A percentile compares a stretch with the other conserved stretches of the same genome.
phyloP scores from a whole-genome alignment of 2,329 filamentous ascomycete species.

The Bertia moriformis region DNA sequence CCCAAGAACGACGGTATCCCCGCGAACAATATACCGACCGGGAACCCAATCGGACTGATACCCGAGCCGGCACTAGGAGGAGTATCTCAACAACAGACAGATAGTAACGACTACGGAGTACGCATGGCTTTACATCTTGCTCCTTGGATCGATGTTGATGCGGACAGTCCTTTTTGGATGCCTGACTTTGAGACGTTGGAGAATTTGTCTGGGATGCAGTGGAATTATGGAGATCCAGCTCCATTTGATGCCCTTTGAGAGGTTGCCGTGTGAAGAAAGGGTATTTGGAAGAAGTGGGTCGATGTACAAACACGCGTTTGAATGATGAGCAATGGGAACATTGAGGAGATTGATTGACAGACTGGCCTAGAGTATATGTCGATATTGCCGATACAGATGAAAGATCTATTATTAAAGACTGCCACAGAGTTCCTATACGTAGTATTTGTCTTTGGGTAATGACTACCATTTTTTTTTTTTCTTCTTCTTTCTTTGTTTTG shows the following conservation, averaged over 20 bases:
- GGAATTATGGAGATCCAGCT: not conserved
- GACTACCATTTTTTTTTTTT: too few relatives aligned
- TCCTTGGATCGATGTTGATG: constrained; percentile 20
- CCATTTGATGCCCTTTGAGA: constrained; percentile 1
- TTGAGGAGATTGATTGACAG: too few relatives aligned
- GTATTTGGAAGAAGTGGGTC: too few relatives aligned
- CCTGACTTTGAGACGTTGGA: constrained; percentile 6
- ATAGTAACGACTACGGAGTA: constrained; percentile 16
- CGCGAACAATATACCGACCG: not conserved
- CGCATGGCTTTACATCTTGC: constrained; percentile 20
- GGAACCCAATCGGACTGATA: not conserved
- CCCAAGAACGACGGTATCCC: constrained; percentile 6
- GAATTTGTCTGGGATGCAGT: not conserved
- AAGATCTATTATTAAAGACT: too few relatives aligned
- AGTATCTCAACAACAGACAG: constrained; percentile 3
- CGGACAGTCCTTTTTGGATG: constrained; percentile 19
- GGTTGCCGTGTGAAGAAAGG: too few relatives aligned
- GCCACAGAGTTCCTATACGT: too few relatives aligned
- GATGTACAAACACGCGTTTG: too few relatives aligned
- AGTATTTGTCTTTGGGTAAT: too few relatives aligned
- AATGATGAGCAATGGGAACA: too few relatives aligned
- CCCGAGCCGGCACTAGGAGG: constrained; percentile 1
- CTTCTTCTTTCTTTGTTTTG: too few relatives aligned
- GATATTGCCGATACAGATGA: too few relatives aligned
- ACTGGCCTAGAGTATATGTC: too few relatives aligned